Base-by-base conservation (phyloP, 1,284 basidiomycete genomes). In the Trametes versicolor region DNA sequence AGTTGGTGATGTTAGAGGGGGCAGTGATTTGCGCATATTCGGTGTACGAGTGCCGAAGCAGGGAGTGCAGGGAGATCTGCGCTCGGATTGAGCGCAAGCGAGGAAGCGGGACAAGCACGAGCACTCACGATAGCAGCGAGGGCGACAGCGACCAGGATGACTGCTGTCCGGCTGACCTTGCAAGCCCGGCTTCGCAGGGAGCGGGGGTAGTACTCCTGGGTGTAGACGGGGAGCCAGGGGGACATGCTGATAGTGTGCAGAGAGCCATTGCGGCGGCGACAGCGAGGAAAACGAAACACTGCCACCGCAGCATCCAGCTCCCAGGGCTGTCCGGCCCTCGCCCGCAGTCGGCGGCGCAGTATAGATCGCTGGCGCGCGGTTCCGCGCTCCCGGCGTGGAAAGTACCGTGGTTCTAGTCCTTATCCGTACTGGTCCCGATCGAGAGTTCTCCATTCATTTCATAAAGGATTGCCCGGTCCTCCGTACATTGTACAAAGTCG, bases 21-120 rank as follows among this genome's bases (percentile, higher is more conserved):
- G 50, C 8, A 12, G 78, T 79, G 2, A 73, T 73, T 32, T 71
- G 71, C 56, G 71, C 74, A 64, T 79, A 79, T 5, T 72, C 74
- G 53, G 73, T 71, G 54, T 76, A 73, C n/a, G 77, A 74, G 66
- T 78, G 65, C 52, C 66, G 73, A 29, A 79, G 72, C 50, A 78
- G 70, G 43, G 73, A 76, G 63, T 79, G 77, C 7, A 79, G 36
- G 25, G 53, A 19, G 13, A 55, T 55, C 53, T 55, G 29, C 19
- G n/a, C 19, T 13, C 17, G 12, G 10, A 32, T 21, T 51, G 27
- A 51, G 29, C 19, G 32, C 29, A 29, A 12, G 27, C 25, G 48
- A 49, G 12, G 25, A 29, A 17, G 10, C 48, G 23, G 15, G 25
- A 17, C 25, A 27, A 27, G 27, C 15, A 15, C 48, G 48, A 15